Base-by-base conservation (phyloP, 2,329 filamentous ascomycete genomes). In the Xylaria hypoxylon region DNA sequence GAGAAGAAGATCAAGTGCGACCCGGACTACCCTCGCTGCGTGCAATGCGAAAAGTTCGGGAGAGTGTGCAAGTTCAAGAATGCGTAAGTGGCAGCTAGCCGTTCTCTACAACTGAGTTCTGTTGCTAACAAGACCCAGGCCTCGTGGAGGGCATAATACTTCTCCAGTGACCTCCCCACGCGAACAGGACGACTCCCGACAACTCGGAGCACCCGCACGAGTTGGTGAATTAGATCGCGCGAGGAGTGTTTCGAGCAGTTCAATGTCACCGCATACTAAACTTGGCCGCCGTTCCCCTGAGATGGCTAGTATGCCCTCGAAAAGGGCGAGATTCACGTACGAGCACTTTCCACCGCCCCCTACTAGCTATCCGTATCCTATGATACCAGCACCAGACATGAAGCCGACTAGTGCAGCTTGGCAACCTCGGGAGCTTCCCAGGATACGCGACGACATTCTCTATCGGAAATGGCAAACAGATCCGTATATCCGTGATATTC, bases 1-100 rank as follows among this genome's bases (percentile, higher is more conserved):
- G 94, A 97, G 81, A 97, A 97, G 88, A 97, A 97, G 84, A 97
- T 97, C 81, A 97, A 97, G 79, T 97, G 94, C 76, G 93, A 97
- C 71, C 94, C 94, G 1, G 93, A 94, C 73, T 91, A 89, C 70
- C 92, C 92, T 44, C 93, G 93, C 72, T 97, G 94, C 74, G 87
- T 94, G 60, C 94, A 97, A 80, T 97, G 94, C 78, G 91, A 96
- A 77, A 97, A 97, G 81, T 95, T 95, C 76, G 93, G 94, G 62
- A 87, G 93, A 53, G 84, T 91, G 19, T 97, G 94, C 86, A 90
- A 90, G 79, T 94, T 93, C 76, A 92, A 93, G 80, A 92, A 92
- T 80, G 92, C 92, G 92, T 95, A 82, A 88, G 90, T 90, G 22
- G 26, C 60, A 11, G n/a, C 15, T 1, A n/a, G 13, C 24, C 50